Evolutionary conservation across 2,329 filamentous ascomycete species (phyloP), one percentile per base, ranked within the genome.

Genomic region (Cercospora zeae-maydis): DNA sequence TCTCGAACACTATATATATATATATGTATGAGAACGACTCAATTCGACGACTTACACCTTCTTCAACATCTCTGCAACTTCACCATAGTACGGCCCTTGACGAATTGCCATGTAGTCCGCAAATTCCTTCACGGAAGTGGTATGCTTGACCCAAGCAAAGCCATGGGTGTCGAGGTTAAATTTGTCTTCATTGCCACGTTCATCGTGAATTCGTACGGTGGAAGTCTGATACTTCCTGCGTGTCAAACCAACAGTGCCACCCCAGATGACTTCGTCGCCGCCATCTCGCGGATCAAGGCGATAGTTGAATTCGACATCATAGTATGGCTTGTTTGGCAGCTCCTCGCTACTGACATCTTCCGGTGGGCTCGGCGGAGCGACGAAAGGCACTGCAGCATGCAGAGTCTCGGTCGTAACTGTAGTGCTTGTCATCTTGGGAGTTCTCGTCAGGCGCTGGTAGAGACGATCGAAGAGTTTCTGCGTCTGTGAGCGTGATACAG

Each of bases 131-230:
- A 49, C 61, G 7, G 58, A 27, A 31, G 37, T 42, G 3, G 21
- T 34, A 33, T 58, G 59, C 52, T 56, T 49, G 39, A 61, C 58
- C 49, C 39, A 58, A 45, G 81, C 19, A 64, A 74, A 65, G 2
- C 63, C 63, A 39, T 62, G 47, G 6, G 47, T 62, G 27, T 65
- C 63, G 37, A 65, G 59, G 37, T 58, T 47, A 55, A 65, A 65
- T 4, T 65, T 51, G 21, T 59, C 31, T 27, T 65, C 55, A 13
- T 54, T 24, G 76, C 80, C 1, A 76, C 81, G 0, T 63, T 70
- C 10, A 74, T 74, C 11, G 79, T 80, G 0, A 75, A 74, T 59
- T 73, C 73, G 5, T 78, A 80, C 1, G 74, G 73, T 54, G 24
- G 54, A 10, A n/a, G 52, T 34, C 39, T 67, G 57, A 45, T 66